phyloP scores from a whole-genome alignment of 495 filamentous ascomycete species.

The Aspergillus avenaceus region DNA sequence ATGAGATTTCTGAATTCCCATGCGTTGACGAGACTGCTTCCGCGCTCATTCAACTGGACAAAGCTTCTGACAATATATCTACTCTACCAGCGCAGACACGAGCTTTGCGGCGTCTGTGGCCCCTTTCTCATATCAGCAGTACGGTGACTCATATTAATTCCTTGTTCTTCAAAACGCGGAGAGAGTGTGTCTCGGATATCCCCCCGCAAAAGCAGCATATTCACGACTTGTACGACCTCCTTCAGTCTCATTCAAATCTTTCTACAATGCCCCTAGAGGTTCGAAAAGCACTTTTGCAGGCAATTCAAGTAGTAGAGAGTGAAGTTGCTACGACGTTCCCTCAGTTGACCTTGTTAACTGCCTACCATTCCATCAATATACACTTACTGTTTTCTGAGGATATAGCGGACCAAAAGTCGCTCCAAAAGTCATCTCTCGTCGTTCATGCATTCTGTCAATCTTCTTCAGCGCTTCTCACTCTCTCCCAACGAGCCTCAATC shows the following conservation, averaged over 20 bases:
- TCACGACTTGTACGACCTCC: background rate
- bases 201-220: conserved; percentile 2
- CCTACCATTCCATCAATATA: conserved; percentile 1
- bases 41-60: background rate
- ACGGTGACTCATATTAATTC: background rate
- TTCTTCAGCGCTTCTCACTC: background rate
- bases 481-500: background rate
- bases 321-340: background rate
- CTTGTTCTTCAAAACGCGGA: background rate
- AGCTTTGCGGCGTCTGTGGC: conserved; percentile 1
- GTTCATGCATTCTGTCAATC: conserved; percentile 3
- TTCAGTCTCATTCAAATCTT: background rate
- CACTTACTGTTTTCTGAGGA: conserved; percentile 1
- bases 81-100: background rate
- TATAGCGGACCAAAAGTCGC: background rate
- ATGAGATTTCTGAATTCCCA: background rate
- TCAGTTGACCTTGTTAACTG: background rate
- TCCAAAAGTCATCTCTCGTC: background rate
- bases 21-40: background rate
- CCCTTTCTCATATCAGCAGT: conserved; percentile 3
- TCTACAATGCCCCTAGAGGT: background rate
- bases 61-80: background rate
- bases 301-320: background rate
- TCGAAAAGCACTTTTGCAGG: background rate
- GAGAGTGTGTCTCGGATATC: no score